Conservation (phyloP, 2,329 filamentous ascomycete species). For the Penicillium corylophilum region DNA sequence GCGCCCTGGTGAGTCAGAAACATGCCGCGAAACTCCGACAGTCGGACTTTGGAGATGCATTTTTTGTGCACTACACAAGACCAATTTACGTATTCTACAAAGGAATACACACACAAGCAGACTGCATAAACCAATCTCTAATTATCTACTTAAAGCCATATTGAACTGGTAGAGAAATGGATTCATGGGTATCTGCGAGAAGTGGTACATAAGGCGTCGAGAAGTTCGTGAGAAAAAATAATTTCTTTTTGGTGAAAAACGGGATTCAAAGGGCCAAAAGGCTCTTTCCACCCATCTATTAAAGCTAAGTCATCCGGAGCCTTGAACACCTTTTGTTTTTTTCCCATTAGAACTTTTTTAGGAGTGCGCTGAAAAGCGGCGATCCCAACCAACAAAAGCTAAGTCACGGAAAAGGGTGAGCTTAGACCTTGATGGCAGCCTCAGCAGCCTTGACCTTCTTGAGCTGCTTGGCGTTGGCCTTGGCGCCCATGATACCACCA, state of each 20-base stretch:
- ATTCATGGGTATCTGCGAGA: conserved; percentile 44
- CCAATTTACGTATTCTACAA: too few species aligned
- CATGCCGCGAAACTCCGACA: not conserved
- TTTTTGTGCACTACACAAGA: not conserved
- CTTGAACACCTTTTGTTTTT: conserved; percentile 23
- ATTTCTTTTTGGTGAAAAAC: conserved; percentile 30
- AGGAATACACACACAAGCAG: conserved; percentile 11
- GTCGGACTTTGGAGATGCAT: not conserved
- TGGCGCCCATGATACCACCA: conserved; percentile 98
- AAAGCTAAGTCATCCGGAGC: conserved; percentile 32
- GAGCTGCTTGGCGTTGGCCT: conserved; percentile 73
- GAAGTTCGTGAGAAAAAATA: conserved; percentile 24
- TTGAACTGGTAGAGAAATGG: conserved; percentile 33
- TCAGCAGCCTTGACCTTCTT: conserved; percentile 97
- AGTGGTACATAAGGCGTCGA: conserved; percentile 32
- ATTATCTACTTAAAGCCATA: conserved; percentile 15
- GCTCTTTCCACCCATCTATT: conserved; percentile 32
- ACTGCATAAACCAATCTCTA: conserved; percentile 25
- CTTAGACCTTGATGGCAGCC: conserved; percentile 95
- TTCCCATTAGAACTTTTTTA: conserved; percentile 27
- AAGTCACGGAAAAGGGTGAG: conserved; percentile 15
- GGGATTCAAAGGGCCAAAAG: conserved; percentile 22
- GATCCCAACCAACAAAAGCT: conserved; percentile 28
- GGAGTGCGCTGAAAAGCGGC: conserved; percentile 20
- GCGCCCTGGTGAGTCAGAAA: too few species aligned